Evolutionary conservation across 495 filamentous ascomycete genomes (phyloP), one percentile per base, ranked within the genome.

Genomic region (Lasiosphaeria hispida): DNA sequence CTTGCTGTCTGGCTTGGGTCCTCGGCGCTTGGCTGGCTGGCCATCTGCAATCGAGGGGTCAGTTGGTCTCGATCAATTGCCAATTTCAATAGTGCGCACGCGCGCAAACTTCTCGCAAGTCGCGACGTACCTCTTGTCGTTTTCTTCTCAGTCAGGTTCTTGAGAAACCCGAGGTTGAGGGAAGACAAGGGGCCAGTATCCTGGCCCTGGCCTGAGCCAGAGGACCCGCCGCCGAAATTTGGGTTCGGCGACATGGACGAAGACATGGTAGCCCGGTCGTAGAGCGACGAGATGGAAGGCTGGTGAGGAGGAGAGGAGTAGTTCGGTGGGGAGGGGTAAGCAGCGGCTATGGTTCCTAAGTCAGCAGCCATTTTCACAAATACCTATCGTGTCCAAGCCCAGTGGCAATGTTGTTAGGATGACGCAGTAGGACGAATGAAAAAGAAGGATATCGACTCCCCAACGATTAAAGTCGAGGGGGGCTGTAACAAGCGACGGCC

Each of bases 1-100:
- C 64, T 96, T 96, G 75, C 90, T 95, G 70, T 97, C 94, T 23
- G 94, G 94, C 64, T 98, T 98, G 0, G 94, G 94, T 2, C 94
- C 94, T 65, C 94, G 83, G 55, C 89, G 84, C 74, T 98, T 98
- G 4, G 90, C 85, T 18, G 88, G 79, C 63, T 94, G 85, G 13
- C 92, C 92, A 81, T 95, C 93, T 86, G 68, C 7, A 14, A 15
- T 18, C 23, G 36, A 13, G 49, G 18, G 7, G 8, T 23, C 39
- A 37, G 37, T 18, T n/a, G 11, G 43, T 14, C 14, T 8, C 9
- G 7, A 47, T 47, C 13, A 47, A 19, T 18, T 47, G 14, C 14
- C 14, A 2, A 18, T 47, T 47, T 18, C n/a, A 47, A 14, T 10
- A 19, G 23, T 10, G 47, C 47, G 43, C 42, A 14, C 17, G 43